Evolutionary conservation across 2,329 filamentous ascomycete species (phyloP).

Genomic region (Hypomyces rosellus): DNA sequence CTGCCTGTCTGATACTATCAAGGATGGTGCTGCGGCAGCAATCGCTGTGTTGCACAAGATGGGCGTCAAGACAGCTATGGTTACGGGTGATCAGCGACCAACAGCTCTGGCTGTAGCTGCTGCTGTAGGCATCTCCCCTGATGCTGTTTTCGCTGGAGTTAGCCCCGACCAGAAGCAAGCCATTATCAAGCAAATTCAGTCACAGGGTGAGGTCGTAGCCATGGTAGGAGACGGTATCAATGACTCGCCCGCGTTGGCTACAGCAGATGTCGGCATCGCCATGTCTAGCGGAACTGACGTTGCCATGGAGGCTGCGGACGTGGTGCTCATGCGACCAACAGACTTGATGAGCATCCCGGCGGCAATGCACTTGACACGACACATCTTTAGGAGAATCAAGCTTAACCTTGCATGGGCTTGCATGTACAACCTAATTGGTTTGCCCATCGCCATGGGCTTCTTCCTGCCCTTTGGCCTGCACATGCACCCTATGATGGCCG

Average conservation of each 20-base stretch:
- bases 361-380: slow-evolving; percentile 70
- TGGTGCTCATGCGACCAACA: slow-evolving; percentile 90
- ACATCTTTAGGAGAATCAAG: slow-evolving; percentile 90
- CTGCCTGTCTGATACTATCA: slow-evolving; percentile 83
- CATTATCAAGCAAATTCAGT: slow-evolving; percentile 74
- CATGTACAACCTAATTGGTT: slow-evolving; percentile 81
- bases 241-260: slow-evolving; percentile 90
- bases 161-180: slow-evolving; percentile 86
- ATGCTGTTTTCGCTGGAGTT: slow-evolving; percentile 78
- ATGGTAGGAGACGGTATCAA: slow-evolving; percentile 99
- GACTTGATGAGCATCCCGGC: slow-evolving; percentile 91
- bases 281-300: slow-evolving; percentile 92
- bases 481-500: slow-evolving; percentile 89
- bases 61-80: slow-evolving; percentile 81
- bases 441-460: slow-evolving; percentile 95
- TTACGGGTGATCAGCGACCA: slow-evolving; percentile 84
- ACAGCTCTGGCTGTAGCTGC: slow-evolving; percentile 80
- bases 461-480: slow-evolving; percentile 85
- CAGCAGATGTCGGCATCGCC: slow-evolving; percentile 87
- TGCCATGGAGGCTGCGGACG: slow-evolving; percentile 92
- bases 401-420: slow-evolving; percentile 90
- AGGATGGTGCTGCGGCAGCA: slow-evolving; percentile 74
- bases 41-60: slow-evolving; percentile 78
- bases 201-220: slow-evolving; percentile 68
- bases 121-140: slow-evolving; percentile 69